Conservation (phyloP, 305 asterid species). For the Lippia alba region DNA sequence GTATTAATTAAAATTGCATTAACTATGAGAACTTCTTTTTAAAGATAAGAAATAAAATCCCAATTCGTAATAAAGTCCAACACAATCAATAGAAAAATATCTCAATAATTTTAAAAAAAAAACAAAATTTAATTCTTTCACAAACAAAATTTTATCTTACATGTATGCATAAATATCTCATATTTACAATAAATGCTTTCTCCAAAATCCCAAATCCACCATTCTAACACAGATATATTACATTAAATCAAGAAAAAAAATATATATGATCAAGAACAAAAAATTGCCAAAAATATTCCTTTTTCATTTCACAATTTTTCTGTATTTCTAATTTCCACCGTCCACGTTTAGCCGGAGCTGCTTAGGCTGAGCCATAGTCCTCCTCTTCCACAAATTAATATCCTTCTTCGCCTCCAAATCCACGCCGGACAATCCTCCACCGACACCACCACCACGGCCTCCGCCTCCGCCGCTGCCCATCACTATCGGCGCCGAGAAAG, state of each 20-base stretch:
- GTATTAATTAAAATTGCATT: slow-evolving; percentile 5
- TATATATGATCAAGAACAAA: neutral
- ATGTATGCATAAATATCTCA: neutral
- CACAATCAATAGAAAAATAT: neutral
- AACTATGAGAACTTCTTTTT: neutral
- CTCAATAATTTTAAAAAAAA: no score
- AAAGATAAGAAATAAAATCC: neutral
- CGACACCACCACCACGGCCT: slow-evolving; percentile 34
- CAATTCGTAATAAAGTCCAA: neutral
- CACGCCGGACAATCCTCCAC: no score
- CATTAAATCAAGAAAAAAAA: neutral
- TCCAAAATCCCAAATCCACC: slow-evolving; percentile 6
- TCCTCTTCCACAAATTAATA: slow-evolving; percentile 69
- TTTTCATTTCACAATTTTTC: neutral
- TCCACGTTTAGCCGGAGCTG: slow-evolving; percentile 46
- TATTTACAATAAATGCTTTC: slow-evolving; percentile 5
- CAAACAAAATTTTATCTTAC: neutral
- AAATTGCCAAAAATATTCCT: no score
- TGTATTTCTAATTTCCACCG: neutral
- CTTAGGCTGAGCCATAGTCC: slow-evolving; percentile 55
- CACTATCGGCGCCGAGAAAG: slow-evolving; percentile 66
- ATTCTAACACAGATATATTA: neutral
- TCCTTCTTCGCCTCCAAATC: slow-evolving; percentile 75
- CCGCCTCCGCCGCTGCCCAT: slow-evolving; percentile 30
- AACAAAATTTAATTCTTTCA: neutral